Evolutionary conservation across 176 grass and related monocot species (phyloP).

Genomic region (Carex cristatella): DNA sequence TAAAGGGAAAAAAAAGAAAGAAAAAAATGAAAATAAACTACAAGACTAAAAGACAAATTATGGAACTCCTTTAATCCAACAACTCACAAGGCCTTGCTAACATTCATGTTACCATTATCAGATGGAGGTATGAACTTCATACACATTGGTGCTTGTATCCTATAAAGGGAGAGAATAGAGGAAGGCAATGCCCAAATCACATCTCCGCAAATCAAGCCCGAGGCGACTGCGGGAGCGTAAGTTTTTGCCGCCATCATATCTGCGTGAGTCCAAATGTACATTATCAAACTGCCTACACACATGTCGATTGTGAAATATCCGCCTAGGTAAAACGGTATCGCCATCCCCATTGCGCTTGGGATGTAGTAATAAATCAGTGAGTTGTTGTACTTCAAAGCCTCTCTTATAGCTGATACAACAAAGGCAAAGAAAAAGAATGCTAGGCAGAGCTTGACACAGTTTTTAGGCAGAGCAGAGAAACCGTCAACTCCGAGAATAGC

Average conservation of each 20-base stretch:
- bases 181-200: conserved; percentile 14
- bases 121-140: neutral
- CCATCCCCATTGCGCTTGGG: conserved; percentile 7
- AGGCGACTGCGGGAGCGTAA: neutral
- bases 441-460: conserved; percentile 10
- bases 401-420: conserved; percentile 11
- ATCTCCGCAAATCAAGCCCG: neutral
- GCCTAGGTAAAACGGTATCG: conserved; percentile 10
- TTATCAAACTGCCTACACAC: conserved; percentile 10
- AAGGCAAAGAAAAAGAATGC: conserved; percentile 19
- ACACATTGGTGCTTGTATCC: neutral
- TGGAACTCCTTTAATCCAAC: neutral
- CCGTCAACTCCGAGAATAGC: conserved; percentile 14
- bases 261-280: conserved; percentile 1
- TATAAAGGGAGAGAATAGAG: conserved; percentile 7
- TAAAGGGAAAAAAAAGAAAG: neutral
- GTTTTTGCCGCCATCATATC: neutral
- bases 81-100: neutral
- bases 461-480: conserved; percentile 14
- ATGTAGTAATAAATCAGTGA: neutral
- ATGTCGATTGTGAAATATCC: conserved; percentile 14
- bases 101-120: neutral
- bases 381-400: neutral
- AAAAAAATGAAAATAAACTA: neutral
- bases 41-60: neutral